These are phyloP conservation scores for Phoenix dactylifera DNA, from an alignment of 176 grass and related monocot genomes.

Conservation along the genomic window DNA sequence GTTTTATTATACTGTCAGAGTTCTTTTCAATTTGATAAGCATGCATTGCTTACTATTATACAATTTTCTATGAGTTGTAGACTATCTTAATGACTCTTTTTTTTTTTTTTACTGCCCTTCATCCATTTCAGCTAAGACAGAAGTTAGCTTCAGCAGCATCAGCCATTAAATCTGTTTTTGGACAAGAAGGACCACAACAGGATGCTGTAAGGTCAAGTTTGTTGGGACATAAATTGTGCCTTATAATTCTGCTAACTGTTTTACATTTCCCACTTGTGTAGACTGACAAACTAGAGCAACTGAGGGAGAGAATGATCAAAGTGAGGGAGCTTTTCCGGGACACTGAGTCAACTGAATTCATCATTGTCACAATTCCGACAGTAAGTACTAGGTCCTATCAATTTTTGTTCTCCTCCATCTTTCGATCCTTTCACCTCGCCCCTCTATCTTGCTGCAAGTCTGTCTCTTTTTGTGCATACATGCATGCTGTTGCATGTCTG, in stretches of 20 bases:
- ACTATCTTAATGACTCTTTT: too few relatives aligned
- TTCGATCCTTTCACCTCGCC: too few relatives aligned
- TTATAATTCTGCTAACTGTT: neutral
- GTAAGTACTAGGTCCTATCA: conserved; percentile 19
- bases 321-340: conserved; percentile 88
- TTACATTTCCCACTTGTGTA: conserved; percentile 13
- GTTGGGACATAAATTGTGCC: conserved; percentile 12
- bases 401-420: too few relatives aligned
- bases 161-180: conserved; percentile 98
- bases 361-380: conserved; percentile 95
- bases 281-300: conserved; percentile 80
- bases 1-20: too few relatives aligned
- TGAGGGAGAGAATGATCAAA: conserved; percentile 90
- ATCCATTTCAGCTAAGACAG: conserved; percentile 48
- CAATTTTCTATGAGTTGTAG: too few relatives aligned
- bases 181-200: conserved; percentile 66
- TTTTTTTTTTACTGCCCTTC: neutral
- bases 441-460: too few relatives aligned
- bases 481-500: too few relatives aligned
- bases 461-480: too few relatives aligned
- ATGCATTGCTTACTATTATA: too few relatives aligned
- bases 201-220: conserved; percentile 57
- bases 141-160: conserved; percentile 93
- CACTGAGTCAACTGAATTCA: conserved; percentile 79
- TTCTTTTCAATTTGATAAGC: too few relatives aligned